These are phyloP conservation scores for Hypoxylon sp. DNA, from an alignment of 2,329 filamentous ascomycete genomes.

Conservation along the genomic window DNA sequence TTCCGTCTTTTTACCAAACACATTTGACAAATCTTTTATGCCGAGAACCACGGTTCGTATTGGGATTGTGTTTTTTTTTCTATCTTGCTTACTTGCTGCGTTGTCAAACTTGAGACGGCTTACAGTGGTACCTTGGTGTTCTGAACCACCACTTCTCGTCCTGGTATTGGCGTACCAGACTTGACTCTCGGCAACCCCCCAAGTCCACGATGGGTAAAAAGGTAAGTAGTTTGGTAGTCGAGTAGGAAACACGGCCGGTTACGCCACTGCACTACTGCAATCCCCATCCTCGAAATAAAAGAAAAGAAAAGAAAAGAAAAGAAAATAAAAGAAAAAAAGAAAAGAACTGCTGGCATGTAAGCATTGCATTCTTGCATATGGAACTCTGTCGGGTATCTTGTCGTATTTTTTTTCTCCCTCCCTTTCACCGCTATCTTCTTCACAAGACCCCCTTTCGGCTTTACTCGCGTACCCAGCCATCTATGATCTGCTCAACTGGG, in stretches of 20 bases:
- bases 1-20: conserved; percentile 9
- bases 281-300: conserved; percentile 27
- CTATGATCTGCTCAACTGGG: conserved; percentile 26
- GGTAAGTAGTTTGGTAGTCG: conserved; percentile 32
- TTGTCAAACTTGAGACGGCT: conserved; percentile 26
- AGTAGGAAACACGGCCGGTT: conserved; percentile 34
- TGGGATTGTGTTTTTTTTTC: background rate
- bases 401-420: conserved; percentile 31
- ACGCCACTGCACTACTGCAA: conserved; percentile 42
- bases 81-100: conserved; percentile 26
- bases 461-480: conserved; percentile 17
- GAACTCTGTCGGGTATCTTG: conserved; percentile 28
- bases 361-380: conserved; percentile 30
- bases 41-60: conserved; percentile 32
- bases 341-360: conserved; percentile 35
- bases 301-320: too few species aligned
- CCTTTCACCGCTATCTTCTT: conserved; percentile 32
- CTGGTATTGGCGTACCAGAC: conserved; percentile 28
- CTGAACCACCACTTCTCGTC: conserved; percentile 18
- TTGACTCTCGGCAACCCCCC: conserved; percentile 20
- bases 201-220: conserved; percentile 29
- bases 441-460: conserved; percentile 18
- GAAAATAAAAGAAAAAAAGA: too few species aligned
- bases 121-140: conserved; percentile 7
- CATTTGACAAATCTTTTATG: conserved; percentile 16